Percentiles rank a stretch among this genome's conserved stretches.
phyloP scores from a whole-genome alignment of 352 stramenopile species.

The Phytophthora brassicae region DNA sequence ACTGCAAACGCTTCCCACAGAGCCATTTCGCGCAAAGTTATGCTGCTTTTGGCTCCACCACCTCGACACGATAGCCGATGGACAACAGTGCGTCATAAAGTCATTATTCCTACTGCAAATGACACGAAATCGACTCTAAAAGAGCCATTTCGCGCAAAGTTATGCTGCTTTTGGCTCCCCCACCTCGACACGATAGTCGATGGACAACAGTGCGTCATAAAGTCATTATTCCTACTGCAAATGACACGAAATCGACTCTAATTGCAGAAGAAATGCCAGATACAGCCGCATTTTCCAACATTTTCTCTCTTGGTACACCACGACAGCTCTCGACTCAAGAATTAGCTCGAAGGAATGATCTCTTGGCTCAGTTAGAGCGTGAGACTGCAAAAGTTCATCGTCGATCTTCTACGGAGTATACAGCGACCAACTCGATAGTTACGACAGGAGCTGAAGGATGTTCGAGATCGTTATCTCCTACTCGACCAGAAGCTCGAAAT shows the following conservation, averaged over 20 bases:
- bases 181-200: conserved; percentile 21
- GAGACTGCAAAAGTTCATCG: conserved; percentile 31
- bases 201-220: conserved; percentile 31
- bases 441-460: conserved; percentile 9
- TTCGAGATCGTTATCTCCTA: conserved; percentile 21
- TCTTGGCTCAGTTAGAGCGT: conserved; percentile 49
- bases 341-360: conserved; percentile 49
- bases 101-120: conserved; percentile 12
- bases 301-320: conserved; percentile 63
- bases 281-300: conserved; percentile 47
- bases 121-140: conserved; percentile 2
- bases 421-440: conserved; percentile 42
- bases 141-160: conserved; percentile 24
- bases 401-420: conserved; percentile 36
- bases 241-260: conserved; percentile 5
- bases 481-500: conserved; percentile 15
- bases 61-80: conserved; percentile 25
- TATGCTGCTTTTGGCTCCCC: conserved; percentile 16
- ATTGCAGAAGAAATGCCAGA: conserved; percentile 8
- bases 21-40: conserved; percentile 20
- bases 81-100: conserved; percentile 26
- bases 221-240: conserved; percentile 10
- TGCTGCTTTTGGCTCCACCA: conserved; percentile 19
- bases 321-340: conserved; percentile 50
- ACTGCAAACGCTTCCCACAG: conserved; percentile 20